These are phyloP conservation scores for Cornus kousa DNA, from an alignment of 148 eudicot species.

Conservation along the genomic window DNA sequence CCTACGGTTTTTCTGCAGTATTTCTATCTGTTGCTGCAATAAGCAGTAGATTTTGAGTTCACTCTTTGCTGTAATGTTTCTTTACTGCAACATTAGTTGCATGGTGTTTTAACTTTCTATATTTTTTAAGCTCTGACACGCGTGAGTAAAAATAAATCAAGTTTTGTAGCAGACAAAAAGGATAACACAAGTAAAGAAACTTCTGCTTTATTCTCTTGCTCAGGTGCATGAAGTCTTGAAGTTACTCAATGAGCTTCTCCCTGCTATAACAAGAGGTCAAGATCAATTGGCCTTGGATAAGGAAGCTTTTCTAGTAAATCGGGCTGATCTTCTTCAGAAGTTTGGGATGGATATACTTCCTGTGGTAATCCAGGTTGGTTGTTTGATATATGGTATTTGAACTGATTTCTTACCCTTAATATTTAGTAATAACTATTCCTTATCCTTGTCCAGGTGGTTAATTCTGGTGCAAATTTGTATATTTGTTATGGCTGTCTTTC, in stretches of 20 bases:
- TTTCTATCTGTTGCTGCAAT: not conserved
- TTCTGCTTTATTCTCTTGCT: conserved; percentile 3
- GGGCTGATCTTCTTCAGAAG: conserved; percentile 57
- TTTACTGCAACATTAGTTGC: not conserved
- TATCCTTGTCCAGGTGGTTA: conserved; percentile 59
- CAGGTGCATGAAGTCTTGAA: conserved; percentile 79
- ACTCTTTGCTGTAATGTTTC: not conserved
- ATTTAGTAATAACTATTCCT: conserved; percentile 15
- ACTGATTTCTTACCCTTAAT: not conserved
- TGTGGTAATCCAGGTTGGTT: conserved; percentile 60
- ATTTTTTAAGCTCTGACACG: not conserved
- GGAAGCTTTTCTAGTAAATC: conserved; percentile 52
- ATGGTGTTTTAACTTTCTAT: conserved; percentile 1
- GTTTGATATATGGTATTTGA: not conserved
- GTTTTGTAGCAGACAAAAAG: not conserved
- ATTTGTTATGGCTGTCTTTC: conserved; percentile 83
- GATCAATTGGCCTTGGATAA: conserved; percentile 38
- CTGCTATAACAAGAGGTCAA: conserved; percentile 44
- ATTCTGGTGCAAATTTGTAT: conserved; percentile 68
- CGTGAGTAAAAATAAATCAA: not conserved
- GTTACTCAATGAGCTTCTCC: conserved; percentile 80
- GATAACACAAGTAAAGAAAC: not conserved
- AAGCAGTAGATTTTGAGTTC: not conserved
- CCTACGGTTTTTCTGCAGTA: no score
- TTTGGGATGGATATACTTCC: conserved; percentile 78